These are phyloP conservation scores for Medicago truncatula DNA, from an alignment of 306 rosid species.

Conservation along the genomic window DNA sequence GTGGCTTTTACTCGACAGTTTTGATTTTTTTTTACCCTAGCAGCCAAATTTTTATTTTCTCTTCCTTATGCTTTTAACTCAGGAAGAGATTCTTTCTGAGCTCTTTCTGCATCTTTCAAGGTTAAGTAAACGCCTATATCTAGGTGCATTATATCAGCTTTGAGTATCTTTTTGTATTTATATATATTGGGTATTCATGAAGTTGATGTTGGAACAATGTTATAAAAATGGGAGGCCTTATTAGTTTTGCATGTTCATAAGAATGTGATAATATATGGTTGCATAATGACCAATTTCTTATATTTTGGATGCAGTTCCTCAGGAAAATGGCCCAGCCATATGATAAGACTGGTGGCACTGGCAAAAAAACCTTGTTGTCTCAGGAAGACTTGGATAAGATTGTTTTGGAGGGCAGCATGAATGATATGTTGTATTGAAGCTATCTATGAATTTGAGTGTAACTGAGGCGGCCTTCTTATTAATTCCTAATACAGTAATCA, in stretches of 20 bases:
- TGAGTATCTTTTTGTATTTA: not conserved
- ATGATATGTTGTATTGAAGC: conserved; percentile 58
- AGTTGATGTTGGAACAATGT: conserved; percentile 27
- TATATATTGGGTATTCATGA: too few relatives aligned
- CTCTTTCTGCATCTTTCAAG: too few relatives aligned
- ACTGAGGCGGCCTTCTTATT: not conserved
- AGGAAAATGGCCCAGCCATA: conserved; percentile 97
- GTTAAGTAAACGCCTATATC: too few relatives aligned
- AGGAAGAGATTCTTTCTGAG: too few relatives aligned
- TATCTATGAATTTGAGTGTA: not conserved
- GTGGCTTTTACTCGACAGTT: not conserved
- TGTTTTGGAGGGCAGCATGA: conserved; percentile 59
- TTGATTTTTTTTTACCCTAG: not conserved
- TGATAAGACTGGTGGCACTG: conserved; percentile 78
- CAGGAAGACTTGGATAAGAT: conserved; percentile 84
- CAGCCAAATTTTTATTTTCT: not conserved
- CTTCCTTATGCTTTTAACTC: not conserved
- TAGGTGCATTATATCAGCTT: not conserved
- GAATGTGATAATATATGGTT: conserved; percentile 19
- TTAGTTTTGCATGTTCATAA: conserved; percentile 15
- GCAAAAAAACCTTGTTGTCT: conserved; percentile 78
- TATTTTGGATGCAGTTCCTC: conserved; percentile 69
- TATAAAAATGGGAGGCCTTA: conserved; percentile 15
- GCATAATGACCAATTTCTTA: conserved; percentile 1
- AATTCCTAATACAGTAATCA: not conserved